Base-by-base conservation (phyloP, 2,329 filamentous ascomycete genomes). In the Sarocladium oryzae region DNA sequence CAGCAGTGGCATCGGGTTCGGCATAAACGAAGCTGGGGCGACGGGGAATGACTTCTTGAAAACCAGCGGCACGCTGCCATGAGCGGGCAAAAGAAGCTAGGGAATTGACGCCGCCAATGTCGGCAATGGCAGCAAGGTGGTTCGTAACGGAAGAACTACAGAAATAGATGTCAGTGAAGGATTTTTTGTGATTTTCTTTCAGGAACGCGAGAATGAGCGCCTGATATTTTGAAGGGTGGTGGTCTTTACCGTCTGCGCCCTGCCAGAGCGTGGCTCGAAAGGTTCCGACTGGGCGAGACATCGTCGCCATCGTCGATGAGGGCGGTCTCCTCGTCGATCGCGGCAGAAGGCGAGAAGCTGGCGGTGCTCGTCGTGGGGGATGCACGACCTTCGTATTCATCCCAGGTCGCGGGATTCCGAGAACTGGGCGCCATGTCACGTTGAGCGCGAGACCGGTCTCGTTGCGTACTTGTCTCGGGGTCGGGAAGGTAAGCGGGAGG, bases 51-150 rank as follows among this genome's bases (percentile, higher is more conserved):
- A 96, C 88, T 66, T 96, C 91, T 56, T 83, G 80, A 67, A 97
- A 97, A 52, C 79, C 85, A 23, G 90, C 89, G 33, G 92, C 92
- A 65, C 92, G 84, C 68, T 92, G 89, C 87, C 90, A 96, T 60
- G 89, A 95, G 54, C 87, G 82, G 40, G 91, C 88, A 65, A 97
- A 97, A 61, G 91, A 95, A 62, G 93, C 86, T 60, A 97, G 87
- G 67, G 88, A 95, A 73, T 97, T 97, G 55, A 91, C 86, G 49
- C 92, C 92, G 56, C 92, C 93, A 45, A 88, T 85, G 54, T 95
- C 84, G 57, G 78, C 75, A 51, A 85, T 64, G 50, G 75, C 73
- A 23, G 78, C 69, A 32, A 88, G 67, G 30, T 76, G 75, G 55
- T 78, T 73, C 28, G 76, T 77, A 35, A 81, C 71, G 6, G 81